A percentile compares a stretch with the other conserved stretches of the same genome.
Evolutionary conservation across 2,329 filamentous ascomycete species (phyloP).

Genomic region (Apiospora hydei): DNA sequence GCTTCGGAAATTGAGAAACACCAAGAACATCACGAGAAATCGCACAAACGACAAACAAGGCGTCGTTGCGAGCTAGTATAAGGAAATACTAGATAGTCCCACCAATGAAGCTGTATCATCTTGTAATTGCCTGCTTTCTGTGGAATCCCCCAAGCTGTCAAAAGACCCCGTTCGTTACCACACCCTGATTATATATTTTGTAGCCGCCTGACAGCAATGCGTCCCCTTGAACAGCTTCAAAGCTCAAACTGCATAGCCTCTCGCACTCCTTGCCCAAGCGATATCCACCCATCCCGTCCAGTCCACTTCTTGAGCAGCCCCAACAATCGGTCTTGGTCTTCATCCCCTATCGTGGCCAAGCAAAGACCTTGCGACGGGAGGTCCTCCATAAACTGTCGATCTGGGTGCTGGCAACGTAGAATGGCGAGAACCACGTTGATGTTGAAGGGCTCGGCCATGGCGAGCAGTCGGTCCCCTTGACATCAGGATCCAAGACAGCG

Average conservation of each 20-base stretch:
- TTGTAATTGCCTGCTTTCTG: background rate
- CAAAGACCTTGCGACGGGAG: background rate
- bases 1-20: background rate
- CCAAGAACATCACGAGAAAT: background rate
- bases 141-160: too few species aligned
- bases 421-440: constrained; percentile 20
- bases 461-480: constrained; percentile 20
- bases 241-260: background rate
- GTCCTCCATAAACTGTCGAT: constrained; percentile 14
- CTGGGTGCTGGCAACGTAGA: background rate
- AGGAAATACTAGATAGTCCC: background rate
- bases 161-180: background rate
- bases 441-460: constrained; percentile 22
- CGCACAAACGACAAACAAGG: background rate
- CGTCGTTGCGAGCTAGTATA: background rate
- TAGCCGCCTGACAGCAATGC: too few species aligned
- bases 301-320: constrained; percentile 6
- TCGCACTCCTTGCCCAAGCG: background rate
- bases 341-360: background rate
- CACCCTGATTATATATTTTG: background rate
- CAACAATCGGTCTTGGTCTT: background rate
- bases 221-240: background rate
- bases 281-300: background rate
- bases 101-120: background rate
- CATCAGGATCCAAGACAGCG: constrained; percentile 17